Evolutionary conservation across 2,329 filamentous ascomycete species (phyloP).

Genomic region (Leptographium flavum): DNA sequence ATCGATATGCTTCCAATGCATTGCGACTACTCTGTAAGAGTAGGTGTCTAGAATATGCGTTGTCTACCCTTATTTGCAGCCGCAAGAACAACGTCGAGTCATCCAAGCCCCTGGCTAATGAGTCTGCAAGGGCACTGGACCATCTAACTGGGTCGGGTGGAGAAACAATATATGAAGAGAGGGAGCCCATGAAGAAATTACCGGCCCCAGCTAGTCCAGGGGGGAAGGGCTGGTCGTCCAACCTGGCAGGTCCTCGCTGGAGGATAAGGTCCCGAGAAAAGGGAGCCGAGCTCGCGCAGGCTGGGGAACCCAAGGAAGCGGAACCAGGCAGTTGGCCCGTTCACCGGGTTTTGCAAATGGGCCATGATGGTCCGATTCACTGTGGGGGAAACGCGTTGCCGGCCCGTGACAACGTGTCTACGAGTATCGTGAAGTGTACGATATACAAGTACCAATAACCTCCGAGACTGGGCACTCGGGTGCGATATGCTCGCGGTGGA

Average conservation of each 20-base stretch:
- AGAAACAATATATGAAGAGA: background rate
- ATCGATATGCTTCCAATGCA: too few relatives aligned
- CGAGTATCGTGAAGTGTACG: background rate
- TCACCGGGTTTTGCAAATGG: background rate
- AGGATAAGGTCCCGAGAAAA: constrained; percentile 8
- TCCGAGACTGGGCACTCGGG: background rate
- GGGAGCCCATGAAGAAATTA: background rate
- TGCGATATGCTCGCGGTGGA: too few relatives aligned
- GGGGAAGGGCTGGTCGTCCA: background rate
- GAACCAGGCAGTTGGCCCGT: too few relatives aligned
- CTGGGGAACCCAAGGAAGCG: background rate
- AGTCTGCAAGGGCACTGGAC: too few relatives aligned
- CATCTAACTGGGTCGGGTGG: too few relatives aligned
- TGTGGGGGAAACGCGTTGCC: too few relatives aligned
- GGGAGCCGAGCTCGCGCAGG: constrained; percentile 10
- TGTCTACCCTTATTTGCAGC: too few relatives aligned
- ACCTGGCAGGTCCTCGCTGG: background rate
- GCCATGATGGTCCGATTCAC: background rate
- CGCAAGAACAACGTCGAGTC: too few relatives aligned
- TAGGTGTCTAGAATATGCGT: too few relatives aligned
- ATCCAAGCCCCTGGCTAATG: too few relatives aligned
- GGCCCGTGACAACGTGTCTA: too few relatives aligned
- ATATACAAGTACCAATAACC: background rate
- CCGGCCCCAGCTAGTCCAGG: background rate
- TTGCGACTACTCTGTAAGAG: too few relatives aligned